Percentiles rank a stretch among this genome's conserved stretches.
Conservation (phyloP, 2,329 filamentous ascomycete genomes). For the Metarhizium album region DNA sequence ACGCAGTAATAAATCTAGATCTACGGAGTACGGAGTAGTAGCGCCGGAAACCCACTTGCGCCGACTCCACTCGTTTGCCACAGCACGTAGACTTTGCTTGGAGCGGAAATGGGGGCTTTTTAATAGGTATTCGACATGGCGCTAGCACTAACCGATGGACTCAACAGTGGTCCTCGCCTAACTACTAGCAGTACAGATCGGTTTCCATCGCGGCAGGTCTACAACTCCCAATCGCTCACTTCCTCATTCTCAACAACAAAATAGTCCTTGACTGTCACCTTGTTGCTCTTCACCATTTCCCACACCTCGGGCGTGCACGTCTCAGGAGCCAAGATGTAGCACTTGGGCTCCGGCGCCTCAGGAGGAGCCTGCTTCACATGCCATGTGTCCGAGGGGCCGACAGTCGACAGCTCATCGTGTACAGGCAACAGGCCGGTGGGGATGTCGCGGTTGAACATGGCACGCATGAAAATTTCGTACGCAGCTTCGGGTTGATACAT, state of each 20-base stretch:
- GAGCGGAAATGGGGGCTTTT: too few relatives aligned
- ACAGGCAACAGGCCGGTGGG: conserved; percentile 41
- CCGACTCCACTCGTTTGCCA: too few relatives aligned
- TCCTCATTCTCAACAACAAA: conserved; percentile 16
- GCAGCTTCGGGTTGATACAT: conserved; percentile 48
- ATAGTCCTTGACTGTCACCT: conserved; percentile 37
- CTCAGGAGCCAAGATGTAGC: conserved; percentile 45
- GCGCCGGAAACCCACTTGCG: too few relatives aligned
- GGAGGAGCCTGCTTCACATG: conserved; percentile 44
- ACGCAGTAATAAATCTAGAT: too few relatives aligned
- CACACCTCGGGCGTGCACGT: conserved; percentile 47
- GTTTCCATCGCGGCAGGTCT: background rate
- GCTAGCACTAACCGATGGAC: too few relatives aligned
- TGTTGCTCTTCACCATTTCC: conserved; percentile 35
- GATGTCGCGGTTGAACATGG: conserved; percentile 42
- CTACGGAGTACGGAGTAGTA: too few relatives aligned
- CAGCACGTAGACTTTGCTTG: too few relatives aligned
- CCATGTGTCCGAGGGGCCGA: conserved; percentile 46
- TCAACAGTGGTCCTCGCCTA: background rate
- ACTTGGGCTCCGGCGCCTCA: conserved; percentile 36
- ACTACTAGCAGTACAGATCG: background rate
- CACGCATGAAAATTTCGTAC: conserved; percentile 48
- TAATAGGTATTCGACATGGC: too few relatives aligned
- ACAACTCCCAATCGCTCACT: conserved; percentile 1
- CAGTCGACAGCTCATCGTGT: conserved; percentile 36